phyloP scores from a whole-genome alignment of 1,139 yeast species.

The Magnusiomyces ingens region DNA sequence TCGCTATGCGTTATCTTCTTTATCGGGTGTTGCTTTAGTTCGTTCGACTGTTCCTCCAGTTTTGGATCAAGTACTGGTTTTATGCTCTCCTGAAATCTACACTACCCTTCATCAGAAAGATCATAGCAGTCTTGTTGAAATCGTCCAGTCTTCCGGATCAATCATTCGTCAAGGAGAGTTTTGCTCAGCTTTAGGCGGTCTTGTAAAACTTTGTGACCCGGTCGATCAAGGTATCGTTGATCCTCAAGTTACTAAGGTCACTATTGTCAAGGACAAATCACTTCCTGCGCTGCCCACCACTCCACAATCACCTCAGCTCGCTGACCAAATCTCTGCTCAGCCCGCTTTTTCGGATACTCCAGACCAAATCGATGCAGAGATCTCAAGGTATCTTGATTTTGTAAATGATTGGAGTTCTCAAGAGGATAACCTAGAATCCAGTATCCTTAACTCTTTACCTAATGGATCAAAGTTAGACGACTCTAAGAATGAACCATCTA shows the following conservation, averaged over 20 bases:
- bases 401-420: constrained; percentile 10
- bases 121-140: background rate
- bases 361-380: constrained; percentile 23
- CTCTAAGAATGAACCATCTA: too few relatives aligned
- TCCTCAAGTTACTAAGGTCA: constrained; percentile 41
- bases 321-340: background rate
- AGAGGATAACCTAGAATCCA: constrained; percentile 13
- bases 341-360: constrained; percentile 12
- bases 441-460: background rate
- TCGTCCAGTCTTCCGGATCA: constrained; percentile 4
- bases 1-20: background rate
- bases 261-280: constrained; percentile 42
- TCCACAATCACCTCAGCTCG: background rate
- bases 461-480: too few relatives aligned
- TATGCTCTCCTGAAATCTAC: constrained; percentile 23
- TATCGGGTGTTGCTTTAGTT: constrained; percentile 16
- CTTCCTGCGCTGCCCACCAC: constrained; percentile 14
- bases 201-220: constrained; percentile 61
- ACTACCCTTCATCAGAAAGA: constrained; percentile 7
- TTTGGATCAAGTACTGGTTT: constrained; percentile 22
- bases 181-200: constrained; percentile 14
- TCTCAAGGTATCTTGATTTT: constrained; percentile 25
- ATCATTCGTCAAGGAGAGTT: constrained; percentile 30
- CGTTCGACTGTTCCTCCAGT: constrained; percentile 18
- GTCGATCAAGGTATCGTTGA: constrained; percentile 55